Evolutionary conservation across 148 eudicot species (phyloP).

Genomic region (Fagopyrum homotropicum): DNA sequence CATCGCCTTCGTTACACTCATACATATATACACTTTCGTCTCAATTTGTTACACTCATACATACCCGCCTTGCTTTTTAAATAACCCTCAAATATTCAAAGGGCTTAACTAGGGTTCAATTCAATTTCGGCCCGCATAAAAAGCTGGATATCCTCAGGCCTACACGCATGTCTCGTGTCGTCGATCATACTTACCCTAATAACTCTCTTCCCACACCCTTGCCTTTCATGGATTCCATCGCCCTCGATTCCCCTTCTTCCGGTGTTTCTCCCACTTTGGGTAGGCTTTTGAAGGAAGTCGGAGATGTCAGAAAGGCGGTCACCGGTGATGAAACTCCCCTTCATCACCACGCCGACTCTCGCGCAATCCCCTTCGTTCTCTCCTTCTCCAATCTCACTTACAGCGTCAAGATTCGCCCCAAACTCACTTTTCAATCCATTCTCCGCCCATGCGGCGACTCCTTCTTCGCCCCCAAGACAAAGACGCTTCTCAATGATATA

Average conservation of each 20-base stretch:
- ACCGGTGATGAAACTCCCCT: conserved; percentile 71
- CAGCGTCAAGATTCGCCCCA: conserved; percentile 30
- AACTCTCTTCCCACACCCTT: conserved; percentile 1
- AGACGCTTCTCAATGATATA: conserved; percentile 55
- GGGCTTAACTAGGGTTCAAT: not conserved
- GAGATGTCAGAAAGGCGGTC: conserved; percentile 50
- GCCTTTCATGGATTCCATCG: conserved; percentile 21
- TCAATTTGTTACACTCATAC: not conserved
- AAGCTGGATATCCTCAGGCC: conserved; percentile 19
- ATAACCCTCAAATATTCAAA: not conserved
- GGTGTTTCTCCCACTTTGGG: conserved; percentile 50
- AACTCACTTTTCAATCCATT: conserved; percentile 15
- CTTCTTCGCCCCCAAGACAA: conserved; percentile 26
- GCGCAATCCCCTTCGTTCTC: conserved; percentile 45
- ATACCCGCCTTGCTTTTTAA: not conserved
- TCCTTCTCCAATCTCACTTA: conserved; percentile 30
- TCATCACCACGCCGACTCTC: conserved; percentile 52
- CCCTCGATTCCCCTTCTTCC: not conserved
- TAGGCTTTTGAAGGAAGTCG: conserved; percentile 57
- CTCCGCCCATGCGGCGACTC: conserved; percentile 13
- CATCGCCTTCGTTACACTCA: not conserved
- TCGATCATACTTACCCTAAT: conserved; percentile 22
- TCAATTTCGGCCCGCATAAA: not conserved
- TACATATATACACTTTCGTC: conserved; percentile 7
- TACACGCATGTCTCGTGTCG: conserved; percentile 30